Conservation (phyloP, 352 stramenopile genomes). For the Phytophthora sp. region DNA sequence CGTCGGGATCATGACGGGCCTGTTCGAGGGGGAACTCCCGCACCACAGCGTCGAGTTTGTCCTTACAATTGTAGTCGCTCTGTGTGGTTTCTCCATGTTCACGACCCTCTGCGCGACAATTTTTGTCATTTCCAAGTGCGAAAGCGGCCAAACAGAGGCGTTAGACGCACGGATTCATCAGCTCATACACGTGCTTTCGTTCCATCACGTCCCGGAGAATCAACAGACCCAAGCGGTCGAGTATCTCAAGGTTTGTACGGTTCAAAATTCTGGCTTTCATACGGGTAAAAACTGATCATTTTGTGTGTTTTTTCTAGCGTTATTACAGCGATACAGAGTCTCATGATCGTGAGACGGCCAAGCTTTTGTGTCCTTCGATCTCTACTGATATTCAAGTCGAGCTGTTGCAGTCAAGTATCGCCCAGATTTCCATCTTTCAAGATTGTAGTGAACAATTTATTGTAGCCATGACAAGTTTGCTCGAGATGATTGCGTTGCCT, state of each 20-base stretch:
- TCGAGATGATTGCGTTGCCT: conserved; percentile 64
- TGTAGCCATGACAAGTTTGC: conserved; percentile 61
- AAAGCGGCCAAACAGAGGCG: conserved; percentile 62
- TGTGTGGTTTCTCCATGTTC: conserved; percentile 76
- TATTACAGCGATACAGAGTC: conserved; percentile 73
- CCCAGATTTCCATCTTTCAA: conserved; percentile 62
- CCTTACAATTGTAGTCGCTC: conserved; percentile 69
- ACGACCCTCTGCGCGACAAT: conserved; percentile 70
- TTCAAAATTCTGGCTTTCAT: conserved; percentile 1
- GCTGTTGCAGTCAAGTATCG: conserved; percentile 59
- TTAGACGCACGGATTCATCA: conserved; percentile 74
- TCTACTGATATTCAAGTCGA: conserved; percentile 78
- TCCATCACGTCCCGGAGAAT: conserved; percentile 60
- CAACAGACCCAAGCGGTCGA: conserved; percentile 68
- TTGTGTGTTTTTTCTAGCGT: conserved; percentile 33
- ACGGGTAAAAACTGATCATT: background rate
- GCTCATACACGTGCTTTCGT: conserved; percentile 68
- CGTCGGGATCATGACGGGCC: conserved; percentile 64
- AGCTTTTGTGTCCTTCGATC: conserved; percentile 76
- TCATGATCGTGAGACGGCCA: conserved; percentile 71
- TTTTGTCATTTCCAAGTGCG: conserved; percentile 82
- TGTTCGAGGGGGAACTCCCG: conserved; percentile 75
- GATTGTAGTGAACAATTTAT: conserved; percentile 67
- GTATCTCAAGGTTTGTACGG: conserved; percentile 53
- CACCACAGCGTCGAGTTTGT: conserved; percentile 54